These are phyloP conservation scores for Suillus americanus DNA, from an alignment of 768 basidiomycete genomes.

Conservation along the genomic window DNA sequence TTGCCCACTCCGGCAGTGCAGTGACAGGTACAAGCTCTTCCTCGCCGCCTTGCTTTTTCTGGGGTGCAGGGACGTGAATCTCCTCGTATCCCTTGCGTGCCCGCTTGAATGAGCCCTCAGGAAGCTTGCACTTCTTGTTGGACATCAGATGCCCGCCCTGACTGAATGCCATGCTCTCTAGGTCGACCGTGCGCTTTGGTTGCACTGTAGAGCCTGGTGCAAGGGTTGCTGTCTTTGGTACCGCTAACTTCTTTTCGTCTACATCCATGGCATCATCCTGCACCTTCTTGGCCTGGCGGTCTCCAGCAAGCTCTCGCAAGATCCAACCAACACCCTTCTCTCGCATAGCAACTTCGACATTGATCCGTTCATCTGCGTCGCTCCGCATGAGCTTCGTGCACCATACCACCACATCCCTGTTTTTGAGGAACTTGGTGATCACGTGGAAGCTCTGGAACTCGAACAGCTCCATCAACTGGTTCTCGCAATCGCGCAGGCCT, in stretches of 20 bases:
- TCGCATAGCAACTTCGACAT: slow-evolving; percentile 97
- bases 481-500: slow-evolving; percentile 89
- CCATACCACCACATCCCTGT: slow-evolving; percentile 96
- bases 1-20: slow-evolving; percentile 82
- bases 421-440: slow-evolving; percentile 88
- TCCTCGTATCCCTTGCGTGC: slow-evolving; percentile 97
- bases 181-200: slow-evolving; percentile 82
- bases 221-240: slow-evolving; percentile 84
- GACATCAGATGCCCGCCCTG: slow-evolving; percentile 98
- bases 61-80: slow-evolving; percentile 94
- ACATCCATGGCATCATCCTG: slow-evolving; percentile 74
- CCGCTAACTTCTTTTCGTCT: slow-evolving; percentile 51
- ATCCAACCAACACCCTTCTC: slow-evolving; percentile 98
- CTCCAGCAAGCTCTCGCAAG: slow-evolving; percentile 81
- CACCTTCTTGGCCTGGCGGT: slow-evolving; percentile 58
- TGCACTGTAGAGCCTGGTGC: slow-evolving; percentile 85
- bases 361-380: slow-evolving; percentile 83
- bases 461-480: slow-evolving; percentile 94
- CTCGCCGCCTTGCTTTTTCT: slow-evolving; percentile 62
- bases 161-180: slow-evolving; percentile 93
- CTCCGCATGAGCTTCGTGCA: slow-evolving; percentile 94
- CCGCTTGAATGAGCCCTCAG: slow-evolving; percentile 97
- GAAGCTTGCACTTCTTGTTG: slow-evolving; percentile 97
- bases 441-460: slow-evolving; percentile 91
- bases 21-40: slow-evolving; percentile 73